phyloP scores from a whole-genome alignment of 2,329 filamentous ascomycete genomes.

The Cadophora sp. region DNA sequence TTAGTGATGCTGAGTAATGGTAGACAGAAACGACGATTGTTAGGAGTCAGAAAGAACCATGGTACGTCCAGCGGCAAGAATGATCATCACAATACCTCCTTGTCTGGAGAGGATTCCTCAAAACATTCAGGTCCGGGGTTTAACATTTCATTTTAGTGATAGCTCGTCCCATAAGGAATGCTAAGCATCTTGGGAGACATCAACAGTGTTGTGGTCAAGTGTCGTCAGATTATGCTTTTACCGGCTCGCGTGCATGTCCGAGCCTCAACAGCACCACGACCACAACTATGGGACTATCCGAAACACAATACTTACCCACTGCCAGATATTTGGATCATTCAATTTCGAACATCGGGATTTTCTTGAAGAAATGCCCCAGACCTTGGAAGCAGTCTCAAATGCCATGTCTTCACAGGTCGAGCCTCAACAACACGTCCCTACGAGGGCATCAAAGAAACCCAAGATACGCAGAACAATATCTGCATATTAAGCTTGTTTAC shows the following conservation, averaged over 20 bases:
- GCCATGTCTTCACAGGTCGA: neutral
- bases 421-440: neutral
- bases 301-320: neutral
- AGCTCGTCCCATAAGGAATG: neutral
- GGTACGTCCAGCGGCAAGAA: no score
- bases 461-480: neutral
- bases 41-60: no score
- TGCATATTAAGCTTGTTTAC: neutral
- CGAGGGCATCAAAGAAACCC: slow-evolving; percentile 3
- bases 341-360: neutral
- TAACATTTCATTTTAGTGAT: neutral
- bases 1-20: neutral
- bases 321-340: neutral
- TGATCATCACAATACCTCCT: no score
- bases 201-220: neutral
- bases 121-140: no score
- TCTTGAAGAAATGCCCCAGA: neutral
- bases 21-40: no score
- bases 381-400: neutral
- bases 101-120: no score
- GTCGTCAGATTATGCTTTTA: slow-evolving; percentile 13
- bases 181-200: neutral
- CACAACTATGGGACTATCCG: neutral
- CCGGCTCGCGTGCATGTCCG: neutral
- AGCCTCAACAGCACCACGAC: neutral